Evolutionary conservation across 257 asterid genomes (phyloP), one percentile per base, ranked within the genome.

Genomic region (Mentha longifolia): DNA sequence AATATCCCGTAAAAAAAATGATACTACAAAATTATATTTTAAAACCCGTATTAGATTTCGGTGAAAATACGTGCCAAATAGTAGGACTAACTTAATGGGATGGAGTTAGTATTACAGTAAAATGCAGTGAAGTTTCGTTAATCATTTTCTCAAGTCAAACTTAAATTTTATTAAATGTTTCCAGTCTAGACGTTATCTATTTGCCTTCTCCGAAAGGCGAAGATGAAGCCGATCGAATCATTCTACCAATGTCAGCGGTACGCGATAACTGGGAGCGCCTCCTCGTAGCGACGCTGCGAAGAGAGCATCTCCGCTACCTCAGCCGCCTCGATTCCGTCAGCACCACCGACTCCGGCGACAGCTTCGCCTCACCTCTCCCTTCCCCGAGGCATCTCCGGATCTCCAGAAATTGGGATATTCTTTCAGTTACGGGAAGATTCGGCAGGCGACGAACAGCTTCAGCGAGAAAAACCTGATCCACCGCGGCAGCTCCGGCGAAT

Each of bases 401-500:
- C 47, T 42, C 47, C 47, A 3, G 47, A 42, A 42, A 10, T 13
- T 42, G 15, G 47, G 47, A 42, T 42, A 46, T 14, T 12, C 7
- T 2, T 46, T 0, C 7, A 13, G 52, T 4, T 46, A 46, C 17
- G 3, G 52, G 52, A 1, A 4, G 14, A 46, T 46, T 46, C 13
- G 9, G 47, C 15, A 42, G 47, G 47, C 47, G 15, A 42, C 47
- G 4, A 42, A 42, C 47, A 42, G 47, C 47, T 42, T 42, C 8
- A 14, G 17, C 52, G 52, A 46, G 1, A 25, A 3, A 22, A 22
- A 22, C 25, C 25, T 22, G 25, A 22, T 22, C 25, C 25, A 22
- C 25, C 25, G 25, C 25, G 25, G 98, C 56, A 92, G 87, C 57
- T 92, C 99, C 3, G 97, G 98, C 2, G 95, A 92, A 63, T 68